Evolutionary conservation across 768 basidiomycete genomes (phyloP).

Genomic region (Leccinum obscurum): DNA sequence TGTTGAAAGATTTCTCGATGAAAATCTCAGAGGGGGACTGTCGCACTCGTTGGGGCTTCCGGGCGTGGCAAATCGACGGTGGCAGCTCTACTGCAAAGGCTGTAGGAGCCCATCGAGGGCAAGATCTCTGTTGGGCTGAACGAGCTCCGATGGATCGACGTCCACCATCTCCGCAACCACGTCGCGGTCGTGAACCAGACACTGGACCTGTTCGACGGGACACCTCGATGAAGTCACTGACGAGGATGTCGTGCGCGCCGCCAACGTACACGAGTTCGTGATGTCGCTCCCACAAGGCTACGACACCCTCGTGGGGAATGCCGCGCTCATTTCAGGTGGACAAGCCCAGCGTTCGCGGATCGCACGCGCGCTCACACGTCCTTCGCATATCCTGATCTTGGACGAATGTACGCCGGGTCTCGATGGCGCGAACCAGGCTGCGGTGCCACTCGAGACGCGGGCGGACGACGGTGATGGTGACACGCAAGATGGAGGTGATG

Average conservation of each 20-base stretch:
- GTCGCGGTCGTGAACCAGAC: too few species aligned
- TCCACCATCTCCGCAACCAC: too few species aligned
- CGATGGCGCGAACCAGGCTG: conserved; percentile 81
- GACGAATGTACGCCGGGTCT: conserved; percentile 97
- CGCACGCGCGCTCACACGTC: conserved; percentile 57
- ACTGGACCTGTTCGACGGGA: conserved; percentile 5
- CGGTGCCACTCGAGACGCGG: conserved; percentile 70
- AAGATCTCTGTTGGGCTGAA: too few species aligned
- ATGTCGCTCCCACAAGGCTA: conserved; percentile 51
- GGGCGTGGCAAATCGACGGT: too few species aligned
- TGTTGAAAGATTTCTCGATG: too few species aligned
- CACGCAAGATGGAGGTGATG: too few species aligned
- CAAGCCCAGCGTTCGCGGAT: conserved; percentile 94
- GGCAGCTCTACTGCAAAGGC: too few species aligned
- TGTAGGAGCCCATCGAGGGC: too few species aligned
- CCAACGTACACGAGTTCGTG: conserved; percentile 88
- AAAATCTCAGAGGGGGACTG: too few species aligned
- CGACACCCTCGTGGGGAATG: conserved; percentile 84
- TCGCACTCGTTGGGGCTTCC: too few species aligned
- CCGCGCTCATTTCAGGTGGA: conserved; percentile 87
- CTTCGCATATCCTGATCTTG: conserved; percentile 63
- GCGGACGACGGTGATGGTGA: conserved; percentile 61
- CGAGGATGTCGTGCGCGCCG: conserved; percentile 63
- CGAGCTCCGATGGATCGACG: too few species aligned
- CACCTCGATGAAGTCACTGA: conserved; percentile 48